Base-by-base conservation (phyloP, 352 stramenopile species). In the Phytophthora melonis region DNA sequence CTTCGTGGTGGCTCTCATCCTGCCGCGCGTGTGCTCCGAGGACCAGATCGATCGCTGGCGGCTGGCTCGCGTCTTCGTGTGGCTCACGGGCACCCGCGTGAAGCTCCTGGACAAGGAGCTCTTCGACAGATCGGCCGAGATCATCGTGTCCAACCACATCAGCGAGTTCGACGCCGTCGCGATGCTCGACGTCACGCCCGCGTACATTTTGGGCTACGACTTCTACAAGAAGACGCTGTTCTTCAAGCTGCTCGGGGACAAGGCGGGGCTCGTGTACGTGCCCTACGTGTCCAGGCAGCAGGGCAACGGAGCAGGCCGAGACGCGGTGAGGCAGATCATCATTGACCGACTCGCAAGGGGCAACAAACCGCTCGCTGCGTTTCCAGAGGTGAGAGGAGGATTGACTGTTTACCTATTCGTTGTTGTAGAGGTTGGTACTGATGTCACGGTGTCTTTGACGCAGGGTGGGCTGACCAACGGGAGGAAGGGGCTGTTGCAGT, bases 151-250 rank as follows among this genome's bases (percentile, higher is more conserved):
- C 25, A 93, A 93, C 82, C 86, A 93, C 77, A 86, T 93, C 63
- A 92, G 84, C 43, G 86, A 93, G 78, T 90, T 93, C 50, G 86
- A 91, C 49, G 86, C 84, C 0, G 68, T 93, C 25, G 84, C 84
- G 3, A 71, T 93, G 63, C 59, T 93, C 9, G 63, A 56, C 19
- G 63, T 92, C 62, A 77, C 77, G 13, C 76, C 86, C 5, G 78
- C 78, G 11, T 86, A 91, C 58, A 73, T 92, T 21, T 75, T 93
- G 52, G 86, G 86, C 50, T 93, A 93, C 78, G 86, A 92, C n/a
- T 92, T 93, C n/a, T 93, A 92, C 82, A 89, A 93, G 71, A 87
- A 87, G 36, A 89, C 91, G 83, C 67, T 93, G 18, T 87, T 92
- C 41, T 92, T 91, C 72, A 77, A 78, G 36, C 66, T 92, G 41